Base-by-base conservation (phyloP, 2,329 filamentous ascomycete genomes). In the Taxawa tesnikishii region DNA sequence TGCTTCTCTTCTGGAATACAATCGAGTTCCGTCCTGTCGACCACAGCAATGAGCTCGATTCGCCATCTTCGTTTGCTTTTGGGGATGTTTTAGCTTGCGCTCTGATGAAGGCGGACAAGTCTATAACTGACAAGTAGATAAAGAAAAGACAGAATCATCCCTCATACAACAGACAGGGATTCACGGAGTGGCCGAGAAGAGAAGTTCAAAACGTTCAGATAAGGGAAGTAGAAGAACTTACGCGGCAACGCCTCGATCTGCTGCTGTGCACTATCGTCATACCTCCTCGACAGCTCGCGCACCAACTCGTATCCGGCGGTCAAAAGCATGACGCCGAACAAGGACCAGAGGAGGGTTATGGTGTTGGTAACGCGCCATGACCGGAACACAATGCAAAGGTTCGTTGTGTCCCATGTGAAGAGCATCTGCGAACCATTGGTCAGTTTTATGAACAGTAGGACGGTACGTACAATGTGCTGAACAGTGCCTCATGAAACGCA, bases 301-400 rank as follows among this genome's bases (percentile, higher is more conserved):
- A 98, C 65, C 31, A 76, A 82, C 62, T 98, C 90, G 65, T 96
- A 98, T 43, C 84, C 85, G n/a, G 85, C 83, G 19, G 80, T 81
- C 42, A 98, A 67, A 38, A 81, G 68, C 38, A 92, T 72, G 46
- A 98, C 78, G 44, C 75, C 82, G 44, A 90, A 47, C 38, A 98
- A 76, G 16, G 88, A 94, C 49, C 85, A 56, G 54, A 94, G 48
- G 36, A 98, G 78, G 19, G 80, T 80, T 32, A 72, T 50, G 3
- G 77, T 76, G 39, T 78, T 76, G 40, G 70, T 76, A 56, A 98
- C 63, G 60, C 83, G 87, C 90, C 90, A 98, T 59, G 78, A 75
- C 47, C 70, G 71, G 68, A 96, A 98, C 57, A 98, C 74, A 58
- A 98, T 92, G 70, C 90, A 98, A 43, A 98, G 83, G 61, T 96